phyloP scores from a whole-genome alignment of 2,329 filamentous ascomycete genomes.

The Pseudofabraea citricarpa region DNA sequence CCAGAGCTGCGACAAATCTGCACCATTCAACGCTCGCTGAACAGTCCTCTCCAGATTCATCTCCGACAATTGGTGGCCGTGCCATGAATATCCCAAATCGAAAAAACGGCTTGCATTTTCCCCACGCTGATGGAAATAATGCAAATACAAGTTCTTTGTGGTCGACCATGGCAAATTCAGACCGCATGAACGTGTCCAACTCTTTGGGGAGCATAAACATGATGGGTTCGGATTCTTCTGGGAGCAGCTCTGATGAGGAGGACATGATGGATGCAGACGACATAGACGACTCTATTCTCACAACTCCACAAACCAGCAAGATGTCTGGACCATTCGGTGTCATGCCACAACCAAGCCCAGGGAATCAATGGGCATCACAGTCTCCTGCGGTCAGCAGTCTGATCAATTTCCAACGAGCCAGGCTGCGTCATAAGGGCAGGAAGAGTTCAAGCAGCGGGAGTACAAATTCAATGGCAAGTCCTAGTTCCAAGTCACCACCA shows the following conservation, averaged over 20 bases:
- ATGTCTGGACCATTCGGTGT: constrained; percentile 40
- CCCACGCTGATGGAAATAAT: constrained; percentile 61
- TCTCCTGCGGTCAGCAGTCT: constrained; percentile 73
- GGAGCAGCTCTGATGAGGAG: constrained; percentile 65
- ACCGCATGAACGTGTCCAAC: constrained; percentile 70
- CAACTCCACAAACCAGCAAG: constrained; percentile 74
- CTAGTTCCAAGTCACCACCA: constrained; percentile 74
- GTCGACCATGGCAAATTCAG: constrained; percentile 64
- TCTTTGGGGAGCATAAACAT: constrained; percentile 52
- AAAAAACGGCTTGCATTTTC: constrained; percentile 40
- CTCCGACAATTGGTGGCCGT: constrained; percentile 74
- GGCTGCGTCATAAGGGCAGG: constrained; percentile 55
- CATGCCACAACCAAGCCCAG: constrained; percentile 41
- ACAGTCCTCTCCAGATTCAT: constrained; percentile 82
- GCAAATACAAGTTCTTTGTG: constrained; percentile 54
- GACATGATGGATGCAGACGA: constrained; percentile 68
- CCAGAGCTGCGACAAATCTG: constrained; percentile 85
- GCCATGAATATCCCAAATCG: constrained; percentile 59
- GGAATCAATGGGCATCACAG: constrained; percentile 55
- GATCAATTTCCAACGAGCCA: constrained; percentile 68
- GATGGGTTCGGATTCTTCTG: constrained; percentile 75
- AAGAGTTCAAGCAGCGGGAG: constrained; percentile 68
- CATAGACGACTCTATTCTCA: constrained; percentile 73
- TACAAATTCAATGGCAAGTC: constrained; percentile 64
- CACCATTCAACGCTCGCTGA: constrained; percentile 94